Conservation (phyloP, 2,329 filamentous ascomycete species). For the Clarireedia hainanense region DNA sequence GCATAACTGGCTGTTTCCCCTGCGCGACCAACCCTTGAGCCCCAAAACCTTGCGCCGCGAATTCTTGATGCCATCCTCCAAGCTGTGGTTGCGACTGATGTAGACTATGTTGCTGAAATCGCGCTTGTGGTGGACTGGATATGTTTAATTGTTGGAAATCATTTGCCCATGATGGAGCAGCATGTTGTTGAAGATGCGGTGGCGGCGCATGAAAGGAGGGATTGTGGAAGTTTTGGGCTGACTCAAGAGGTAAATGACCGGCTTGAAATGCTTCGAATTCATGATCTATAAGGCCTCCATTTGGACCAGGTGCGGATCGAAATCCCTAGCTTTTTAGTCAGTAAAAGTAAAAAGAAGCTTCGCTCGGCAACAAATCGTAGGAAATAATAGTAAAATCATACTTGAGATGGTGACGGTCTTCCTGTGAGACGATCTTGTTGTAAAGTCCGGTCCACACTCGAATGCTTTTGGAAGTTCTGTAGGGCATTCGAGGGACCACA, state of each 20-base stretch:
- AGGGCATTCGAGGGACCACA: slow-evolving; percentile 68
- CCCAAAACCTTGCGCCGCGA: slow-evolving; percentile 27
- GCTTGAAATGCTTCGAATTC: slow-evolving; percentile 66
- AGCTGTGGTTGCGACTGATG: slow-evolving; percentile 16
- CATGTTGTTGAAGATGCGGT: slow-evolving; percentile 14
- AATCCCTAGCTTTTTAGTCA: slow-evolving; percentile 44
- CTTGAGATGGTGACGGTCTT: slow-evolving; percentile 47
- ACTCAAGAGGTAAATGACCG: slow-evolving; percentile 34
- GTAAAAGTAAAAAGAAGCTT: slow-evolving; percentile 5
- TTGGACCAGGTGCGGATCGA: slow-evolving; percentile 45
- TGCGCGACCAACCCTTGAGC: background rate
- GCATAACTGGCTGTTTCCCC: background rate
- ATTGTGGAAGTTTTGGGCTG: slow-evolving; percentile 16
- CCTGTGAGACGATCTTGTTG: slow-evolving; percentile 60
- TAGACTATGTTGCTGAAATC: slow-evolving; percentile 26
- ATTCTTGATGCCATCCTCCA: slow-evolving; percentile 52
- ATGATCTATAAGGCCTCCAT: slow-evolving; percentile 48
- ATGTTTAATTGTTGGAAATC: slow-evolving; percentile 41
- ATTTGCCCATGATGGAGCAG: slow-evolving; percentile 30
- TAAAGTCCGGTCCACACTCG: slow-evolving; percentile 55
- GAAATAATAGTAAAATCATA: slow-evolving; percentile 27
- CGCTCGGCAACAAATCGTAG: background rate
- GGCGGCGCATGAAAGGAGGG: slow-evolving; percentile 14
- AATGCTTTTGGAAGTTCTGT: slow-evolving; percentile 64
- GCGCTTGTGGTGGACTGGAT: slow-evolving; percentile 22